Base-by-base conservation (phyloP, 176 grass and related monocot species). In the Rhynchospora pubera region DNA sequence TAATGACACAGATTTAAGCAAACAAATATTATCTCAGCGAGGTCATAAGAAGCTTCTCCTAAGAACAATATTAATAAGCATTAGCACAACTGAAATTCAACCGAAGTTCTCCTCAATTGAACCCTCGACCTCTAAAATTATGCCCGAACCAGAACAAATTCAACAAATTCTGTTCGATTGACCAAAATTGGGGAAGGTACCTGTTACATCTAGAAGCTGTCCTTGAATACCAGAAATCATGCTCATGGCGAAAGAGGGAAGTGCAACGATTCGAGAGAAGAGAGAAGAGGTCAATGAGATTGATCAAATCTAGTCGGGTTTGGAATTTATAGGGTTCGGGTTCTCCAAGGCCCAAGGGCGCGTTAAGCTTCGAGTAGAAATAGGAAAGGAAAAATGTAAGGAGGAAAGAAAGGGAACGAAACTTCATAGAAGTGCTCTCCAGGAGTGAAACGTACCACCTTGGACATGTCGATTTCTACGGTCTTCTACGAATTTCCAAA, bases 121-220 rank as follows among this genome's bases (percentile, higher is more conserved):
- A 18, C 28, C 24, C 7, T 2, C 5, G 10, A 15, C 28, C 47
- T 5, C 4, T 75, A 13, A 62, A 82, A 32, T 15, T 5, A 51
- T n/a, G n/a, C n/a, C n/a, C n/a, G n/a, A n/a, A n/a, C 15, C 19
- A 16, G 24, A 48, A 16, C 2, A 5, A 72, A 78, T 56, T 46
- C 4, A 77, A 77, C 13, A 24, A 7, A 23, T 55, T n/a, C 30
- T 1, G 13, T 15, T 3, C 3, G 2, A 1, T 3, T 34, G 3
- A 34, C 3, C 9, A 2, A 51, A 10, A 1, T 9, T 23, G 8
- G 7, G 52, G 1, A 65, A 15, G 59, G 10, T 81, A 94, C 94
- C 94, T 80, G 88, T 92, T 77, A 97, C 75, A 79, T 97, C 90
- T 15, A 94, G 90, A 9, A 92, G 32, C 55, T 83, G 83, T 6